Base-by-base conservation (phyloP, 257 asterid genomes). In the Nicotiana attenuata region DNA sequence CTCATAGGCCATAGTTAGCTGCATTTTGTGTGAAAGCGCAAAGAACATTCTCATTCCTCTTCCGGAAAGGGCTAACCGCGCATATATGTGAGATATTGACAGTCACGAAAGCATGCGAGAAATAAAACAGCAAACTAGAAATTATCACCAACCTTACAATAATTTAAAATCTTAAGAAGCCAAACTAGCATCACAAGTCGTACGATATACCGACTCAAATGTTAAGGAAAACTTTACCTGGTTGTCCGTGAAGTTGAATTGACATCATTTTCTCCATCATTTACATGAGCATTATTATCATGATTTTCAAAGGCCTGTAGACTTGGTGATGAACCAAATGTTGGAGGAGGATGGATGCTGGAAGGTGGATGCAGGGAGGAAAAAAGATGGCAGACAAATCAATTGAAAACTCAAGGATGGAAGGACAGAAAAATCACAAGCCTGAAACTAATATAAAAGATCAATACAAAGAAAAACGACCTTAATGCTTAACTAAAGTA, bases 301-400 rank as follows among this genome's bases (percentile, higher is more conserved):
- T 75, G 87, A 81, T 80, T 81, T 38, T 83, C 89, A 82, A 89
- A 86, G 84, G 77, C 82, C 71, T 87, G 90, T 29, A 86, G 91
- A 82, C 83, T 86, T 56, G 89, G 82, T 29, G 92, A 82, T 31
- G 92, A 86, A 76, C 92, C 92, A 83, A 89, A 89, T n/a, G 92
- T 87, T 61, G 92, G 92, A 29, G 91, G 92, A 8, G 89, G 87
- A 78, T 86, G 45, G 45, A 35, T 35, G 45, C 45, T 35, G 45
- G 45, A 35, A 35, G 45, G 45, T 35, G 9, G 45, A 35, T 35
- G 45, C 9, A 35, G 9, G 41, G 41, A 35, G 41, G 41, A 35
- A 35, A 35, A 35, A 7, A 35, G 7, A 64, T 26, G 38, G 38
- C 52, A 14, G n/a, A 45, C 59, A 31, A 35, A 65, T 50, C 45